Conservation (phyloP, 2,329 filamentous ascomycete species). For the Apiospora koreana region DNA sequence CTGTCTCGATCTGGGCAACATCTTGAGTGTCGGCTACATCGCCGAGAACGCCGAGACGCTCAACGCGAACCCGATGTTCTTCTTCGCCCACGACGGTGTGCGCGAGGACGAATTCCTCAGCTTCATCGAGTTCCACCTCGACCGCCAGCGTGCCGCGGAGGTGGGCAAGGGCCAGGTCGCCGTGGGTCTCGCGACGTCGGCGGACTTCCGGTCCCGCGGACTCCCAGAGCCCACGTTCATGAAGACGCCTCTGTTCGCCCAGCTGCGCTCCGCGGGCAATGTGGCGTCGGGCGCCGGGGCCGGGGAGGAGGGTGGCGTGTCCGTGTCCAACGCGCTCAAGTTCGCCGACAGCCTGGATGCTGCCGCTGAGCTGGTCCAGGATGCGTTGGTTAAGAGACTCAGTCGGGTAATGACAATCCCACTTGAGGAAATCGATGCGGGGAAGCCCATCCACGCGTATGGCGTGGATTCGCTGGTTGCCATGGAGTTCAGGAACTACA, state of each 20-base stretch:
- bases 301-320: conserved; percentile 3
- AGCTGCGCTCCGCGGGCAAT: neutral
- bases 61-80: conserved; percentile 23
- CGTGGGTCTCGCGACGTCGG: neutral
- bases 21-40: conserved; percentile 24
- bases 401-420: conserved; percentile 34
- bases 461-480: conserved; percentile 45
- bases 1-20: conserved; percentile 25
- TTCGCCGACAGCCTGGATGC: conserved; percentile 10
- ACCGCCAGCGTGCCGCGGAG: neutral
- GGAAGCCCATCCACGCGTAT: conserved; percentile 32
- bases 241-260: conserved; percentile 11
- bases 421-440: conserved; percentile 29
- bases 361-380: conserved; percentile 20
- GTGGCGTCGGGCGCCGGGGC: neutral
- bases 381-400: conserved; percentile 30
- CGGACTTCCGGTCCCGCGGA: conserved; percentile 1
- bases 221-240: conserved; percentile 7
- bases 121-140: conserved; percentile 11
- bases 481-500: conserved; percentile 45
- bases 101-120: conserved; percentile 25
- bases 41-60: conserved; percentile 19
- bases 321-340: conserved; percentile 8
- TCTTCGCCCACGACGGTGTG: conserved; percentile 13
- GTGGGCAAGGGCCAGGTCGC: neutral